phyloP scores from a whole-genome alignment of 805 yeast genomes.

The Danielia reshetovae region DNA sequence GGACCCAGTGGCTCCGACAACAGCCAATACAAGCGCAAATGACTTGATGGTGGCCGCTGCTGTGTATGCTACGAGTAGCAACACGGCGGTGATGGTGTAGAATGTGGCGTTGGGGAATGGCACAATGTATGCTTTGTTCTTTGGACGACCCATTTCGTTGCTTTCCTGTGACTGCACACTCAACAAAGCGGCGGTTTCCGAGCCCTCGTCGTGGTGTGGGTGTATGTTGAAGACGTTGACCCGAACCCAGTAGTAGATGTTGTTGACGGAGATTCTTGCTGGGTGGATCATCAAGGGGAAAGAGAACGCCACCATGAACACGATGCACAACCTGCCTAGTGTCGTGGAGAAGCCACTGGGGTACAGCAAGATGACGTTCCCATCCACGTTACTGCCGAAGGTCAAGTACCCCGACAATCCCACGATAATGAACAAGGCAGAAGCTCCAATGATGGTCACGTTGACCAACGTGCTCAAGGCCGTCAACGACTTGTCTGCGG shows the following conservation, averaged over 20 bases:
- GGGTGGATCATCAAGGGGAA: slow-evolving; percentile 92
- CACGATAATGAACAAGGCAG: slow-evolving; percentile 59
- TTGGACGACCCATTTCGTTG: no score
- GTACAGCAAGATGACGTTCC: slow-evolving; percentile 78
- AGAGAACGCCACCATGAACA: slow-evolving; percentile 74
- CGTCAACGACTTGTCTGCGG: slow-evolving; percentile 49
- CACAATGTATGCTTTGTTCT: slow-evolving; percentile 25
- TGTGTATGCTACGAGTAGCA: slow-evolving; percentile 47
- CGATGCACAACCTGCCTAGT: slow-evolving; percentile 77
- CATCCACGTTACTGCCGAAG: slow-evolving; percentile 62
- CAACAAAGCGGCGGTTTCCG: slow-evolving; percentile 14
- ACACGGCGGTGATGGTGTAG: slow-evolving; percentile 42
- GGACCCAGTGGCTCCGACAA: slow-evolving; percentile 83
- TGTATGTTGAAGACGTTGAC: slow-evolving; percentile 5
- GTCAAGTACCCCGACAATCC: slow-evolving; percentile 81
- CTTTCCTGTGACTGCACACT: slow-evolving; percentile 1
- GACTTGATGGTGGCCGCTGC: slow-evolving; percentile 59
- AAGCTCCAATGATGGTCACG: slow-evolving; percentile 56
- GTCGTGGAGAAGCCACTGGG: slow-evolving; percentile 59
- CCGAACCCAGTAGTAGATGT: slow-evolving; percentile 53
- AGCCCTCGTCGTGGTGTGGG: not conserved
- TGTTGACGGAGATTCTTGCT: slow-evolving; percentile 75
- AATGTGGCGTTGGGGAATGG: slow-evolving; percentile 48
- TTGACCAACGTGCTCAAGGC: slow-evolving; percentile 46
- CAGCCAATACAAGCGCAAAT: slow-evolving; percentile 63